phyloP scores from a whole-genome alignment of 2,329 filamentous ascomycete genomes.

The Ascochyta lentis region DNA sequence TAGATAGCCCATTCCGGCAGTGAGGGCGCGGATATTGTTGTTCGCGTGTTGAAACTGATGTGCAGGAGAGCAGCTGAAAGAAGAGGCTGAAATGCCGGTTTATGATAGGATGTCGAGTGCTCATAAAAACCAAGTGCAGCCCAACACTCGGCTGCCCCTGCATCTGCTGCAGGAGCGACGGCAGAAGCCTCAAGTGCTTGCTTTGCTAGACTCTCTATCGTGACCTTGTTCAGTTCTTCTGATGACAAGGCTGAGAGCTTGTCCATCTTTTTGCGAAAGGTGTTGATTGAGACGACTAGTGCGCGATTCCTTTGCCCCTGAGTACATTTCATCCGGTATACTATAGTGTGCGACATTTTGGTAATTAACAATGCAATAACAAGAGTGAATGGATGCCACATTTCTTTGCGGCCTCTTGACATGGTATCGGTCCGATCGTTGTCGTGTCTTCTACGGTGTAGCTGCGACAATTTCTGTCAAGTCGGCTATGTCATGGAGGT shows the following conservation, averaged over 20 bases:
- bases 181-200: slow-evolving; percentile 1
- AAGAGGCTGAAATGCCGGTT: not conserved
- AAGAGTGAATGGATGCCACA: too few relatives aligned
- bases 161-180: not conserved
- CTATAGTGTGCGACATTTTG: not conserved
- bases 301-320: not conserved
- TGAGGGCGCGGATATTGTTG: not conserved
- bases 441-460: not conserved
- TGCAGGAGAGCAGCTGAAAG: not conserved
- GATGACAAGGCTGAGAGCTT: not conserved
- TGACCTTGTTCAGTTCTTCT: too few relatives aligned
- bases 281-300: not conserved
- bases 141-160: slow-evolving; percentile 4
- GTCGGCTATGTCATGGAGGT: slow-evolving; percentile 4
- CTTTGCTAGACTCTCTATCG: not conserved
- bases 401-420: not conserved
- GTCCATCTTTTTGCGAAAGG: not conserved
- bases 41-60: not conserved
- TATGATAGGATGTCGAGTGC: not conserved
- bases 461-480: not conserved
- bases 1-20: not conserved
- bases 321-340: not conserved
- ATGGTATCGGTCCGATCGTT: not conserved
- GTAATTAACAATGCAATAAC: not conserved
- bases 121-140: not conserved